Evolutionary conservation across 805 yeast genomes (phyloP), one percentile per base, ranked within the genome.

Genomic region (Ogataea trehaloabstinens): DNA sequence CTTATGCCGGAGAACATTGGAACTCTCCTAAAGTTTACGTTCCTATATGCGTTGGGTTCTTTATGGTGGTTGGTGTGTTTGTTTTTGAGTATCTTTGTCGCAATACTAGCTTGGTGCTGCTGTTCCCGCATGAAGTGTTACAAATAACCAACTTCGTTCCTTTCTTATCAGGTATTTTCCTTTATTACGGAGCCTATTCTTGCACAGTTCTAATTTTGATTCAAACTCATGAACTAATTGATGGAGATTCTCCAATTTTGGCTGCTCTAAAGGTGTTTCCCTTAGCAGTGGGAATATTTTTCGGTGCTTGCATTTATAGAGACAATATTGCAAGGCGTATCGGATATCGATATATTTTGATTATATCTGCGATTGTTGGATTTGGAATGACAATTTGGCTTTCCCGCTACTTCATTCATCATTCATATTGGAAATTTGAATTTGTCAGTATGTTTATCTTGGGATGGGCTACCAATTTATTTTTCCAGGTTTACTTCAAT

Each of bases 1-100:
- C 71, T 0, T 69, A 68, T 46, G 74, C 71, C 20, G 74, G 74
- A 22, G 61, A 59, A 10, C 49, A 53, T 1, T 71, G 76, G 76
- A 55, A 53, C 4, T 38, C 54, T 1, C 67, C 74, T 2, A 51
- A 56, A 13, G 65, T 68, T 12, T 27, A 27, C 30, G 30, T 27
- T 11, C 30, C 30, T 12, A 27, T 27, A 7, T 12, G n/a, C 17
- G 30, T 27, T 27, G 30, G 30, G 15, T 27, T n/a, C 15, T 7
- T 27, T 15, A 27, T 27, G 30, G 17, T 15, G n/a, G 30, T 7
- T 8, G n/a, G 16, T 15, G 30, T 27, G 6, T 13, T 19, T 15
- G 8, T 17, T 6, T 11, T 6, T 11, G 37, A 24, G 31, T 24
- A 24, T 6, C 7, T 35, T 45, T 24, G 32, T 33, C 55, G 58